These are phyloP conservation scores for Diaporthe sp. DNA, from an alignment of 2,329 filamentous ascomycete species.

Conservation along the genomic window DNA sequence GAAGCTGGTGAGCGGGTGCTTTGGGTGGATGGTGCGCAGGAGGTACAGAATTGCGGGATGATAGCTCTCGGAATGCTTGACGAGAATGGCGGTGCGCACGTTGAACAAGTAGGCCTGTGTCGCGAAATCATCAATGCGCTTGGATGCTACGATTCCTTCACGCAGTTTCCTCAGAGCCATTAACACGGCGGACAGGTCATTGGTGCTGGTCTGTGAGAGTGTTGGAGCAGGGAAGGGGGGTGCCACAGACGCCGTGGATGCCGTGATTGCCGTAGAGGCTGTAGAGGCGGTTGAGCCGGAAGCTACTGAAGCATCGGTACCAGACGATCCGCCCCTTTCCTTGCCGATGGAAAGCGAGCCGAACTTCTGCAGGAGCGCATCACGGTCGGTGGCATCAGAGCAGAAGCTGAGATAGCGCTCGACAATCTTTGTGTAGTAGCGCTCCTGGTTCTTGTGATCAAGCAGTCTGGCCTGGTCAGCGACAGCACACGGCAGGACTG, in stretches of 20 bases:
- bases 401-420: conserved; percentile 93
- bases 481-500: background rate
- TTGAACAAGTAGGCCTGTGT: conserved; percentile 94
- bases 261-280: conserved; percentile 41
- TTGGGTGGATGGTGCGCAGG: conserved; percentile 77
- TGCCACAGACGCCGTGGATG: conserved; percentile 29
- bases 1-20: conserved; percentile 75
- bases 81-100: conserved; percentile 85
- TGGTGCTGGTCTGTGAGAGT: conserved; percentile 57
- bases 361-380: conserved; percentile 82
- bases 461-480: conserved; percentile 67
- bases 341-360: conserved; percentile 68
- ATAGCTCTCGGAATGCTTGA: conserved; percentile 88
- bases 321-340: conserved; percentile 35
- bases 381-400: conserved; percentile 77
- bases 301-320: conserved; percentile 40
- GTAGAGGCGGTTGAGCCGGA: conserved; percentile 19
- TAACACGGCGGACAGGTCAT: conserved; percentile 80
- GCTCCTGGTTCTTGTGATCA: conserved; percentile 83
- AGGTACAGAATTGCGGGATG: conserved; percentile 88
- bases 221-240: conserved; percentile 36
- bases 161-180: conserved; percentile 91
- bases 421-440: conserved; percentile 88
- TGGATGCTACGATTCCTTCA: conserved; percentile 87
- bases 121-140: conserved; percentile 83